Base-by-base conservation (phyloP, 2,329 filamentous ascomycete genomes). In the Polytolypa hystricis region DNA sequence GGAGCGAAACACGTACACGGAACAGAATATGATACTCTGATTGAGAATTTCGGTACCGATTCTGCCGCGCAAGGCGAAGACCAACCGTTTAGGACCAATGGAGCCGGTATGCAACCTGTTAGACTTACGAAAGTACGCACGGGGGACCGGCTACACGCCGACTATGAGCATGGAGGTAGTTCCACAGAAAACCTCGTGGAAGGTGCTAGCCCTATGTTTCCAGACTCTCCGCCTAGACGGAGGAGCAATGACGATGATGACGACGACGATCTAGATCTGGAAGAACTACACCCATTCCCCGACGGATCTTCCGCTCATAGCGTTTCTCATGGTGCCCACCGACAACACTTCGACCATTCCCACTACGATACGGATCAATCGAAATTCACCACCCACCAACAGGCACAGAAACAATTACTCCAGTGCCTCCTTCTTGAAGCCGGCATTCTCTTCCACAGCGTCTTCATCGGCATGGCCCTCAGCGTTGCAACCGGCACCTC, bases 401-500 rank as follows among this genome's bases (percentile, higher is more conserved):
- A 50, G 48, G 46, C 58, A 41, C 73, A 78, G 50, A 71, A 79
- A 8, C 71, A 80, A 45, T 69, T 87, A 47, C 64, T 87, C 7
- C 84, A 91, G 56, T 87, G 83, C 47, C 65, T 89, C 30, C 69
- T 91, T 16, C 71, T 91, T 2, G 84, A 89, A 60, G 82, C 82
- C 0, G 84, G 84, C 14, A 89, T 91, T 42, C 69, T 91, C 11
- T 89, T 89, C 54, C 84, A 91, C 63, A 83, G 77, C 51, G 70
- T 91, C 37, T 91, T 91, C 52, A 89, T 91, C 48, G 84, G 84
- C 43, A 87, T 89, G 81, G 82, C 84, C 3, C 70, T 91, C 19
- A 85, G 81, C 1, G 84, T 91, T 1, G 79, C 84, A 0, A 85
- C 81, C 0, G 83, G 83, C 0, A 79, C 82, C 0, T 76, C 81